Evolutionary conservation across 2,329 filamentous ascomycete genomes (phyloP).

Genomic region (Tolypocladium album): DNA sequence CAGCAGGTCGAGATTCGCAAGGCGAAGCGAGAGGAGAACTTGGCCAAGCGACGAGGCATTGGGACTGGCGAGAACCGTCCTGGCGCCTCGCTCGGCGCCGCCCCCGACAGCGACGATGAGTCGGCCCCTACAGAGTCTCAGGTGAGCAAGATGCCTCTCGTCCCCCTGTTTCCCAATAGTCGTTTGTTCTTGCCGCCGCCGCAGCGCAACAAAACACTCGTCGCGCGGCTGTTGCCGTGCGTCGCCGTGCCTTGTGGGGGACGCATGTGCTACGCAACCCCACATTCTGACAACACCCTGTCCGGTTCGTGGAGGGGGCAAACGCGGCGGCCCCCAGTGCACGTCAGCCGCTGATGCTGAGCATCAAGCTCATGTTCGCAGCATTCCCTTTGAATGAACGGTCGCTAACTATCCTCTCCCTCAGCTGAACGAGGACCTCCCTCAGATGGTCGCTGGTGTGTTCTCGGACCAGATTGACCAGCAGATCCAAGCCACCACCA

Average conservation of each 20-base stretch:
- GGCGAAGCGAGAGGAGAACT: slow-evolving; percentile 96
- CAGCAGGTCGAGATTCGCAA: slow-evolving; percentile 99
- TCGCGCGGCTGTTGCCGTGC: slow-evolving; percentile 2
- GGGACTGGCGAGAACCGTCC: slow-evolving; percentile 68
- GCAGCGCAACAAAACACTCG: background rate
- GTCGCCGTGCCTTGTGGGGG: slow-evolving; percentile 20
- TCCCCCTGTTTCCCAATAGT: slow-evolving; percentile 2
- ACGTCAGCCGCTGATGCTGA: background rate
- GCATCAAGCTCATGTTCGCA: background rate
- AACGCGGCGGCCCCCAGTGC: background rate
- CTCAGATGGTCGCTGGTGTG: slow-evolving; percentile 94
- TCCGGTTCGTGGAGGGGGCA: slow-evolving; percentile 1
- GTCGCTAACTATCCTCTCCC: background rate
- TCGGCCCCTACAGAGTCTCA: slow-evolving; percentile 89
- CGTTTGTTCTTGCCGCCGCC: slow-evolving; percentile 1
- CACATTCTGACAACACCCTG: slow-evolving; percentile 15
- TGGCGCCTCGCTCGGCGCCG: slow-evolving; percentile 74
- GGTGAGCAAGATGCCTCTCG: slow-evolving; percentile 41
- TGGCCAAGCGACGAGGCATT: slow-evolving; percentile 96
- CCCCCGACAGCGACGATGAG: slow-evolving; percentile 96
- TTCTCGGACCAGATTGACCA: slow-evolving; percentile 98
- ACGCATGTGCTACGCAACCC: slow-evolving; percentile 17
- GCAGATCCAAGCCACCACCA: slow-evolving; percentile 95
- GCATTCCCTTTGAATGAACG: background rate
- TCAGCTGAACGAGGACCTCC: slow-evolving; percentile 93